phyloP scores from a whole-genome alignment of 345 rosid species.

The Boechera stricta region DNA sequence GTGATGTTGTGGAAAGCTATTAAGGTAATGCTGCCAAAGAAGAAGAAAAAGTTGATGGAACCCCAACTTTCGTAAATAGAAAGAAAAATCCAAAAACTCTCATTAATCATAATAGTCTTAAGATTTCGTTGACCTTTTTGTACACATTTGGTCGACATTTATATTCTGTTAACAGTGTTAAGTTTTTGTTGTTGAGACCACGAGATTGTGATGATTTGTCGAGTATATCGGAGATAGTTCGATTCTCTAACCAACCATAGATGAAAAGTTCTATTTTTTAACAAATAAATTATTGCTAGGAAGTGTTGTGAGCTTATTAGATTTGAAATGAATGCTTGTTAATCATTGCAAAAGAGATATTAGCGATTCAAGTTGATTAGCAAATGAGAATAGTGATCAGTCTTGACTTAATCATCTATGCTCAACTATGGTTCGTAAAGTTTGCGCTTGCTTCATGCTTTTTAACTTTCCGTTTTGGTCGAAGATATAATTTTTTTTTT shows the following conservation, averaged over 20 bases:
- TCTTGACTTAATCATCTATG: slow-evolving; percentile 1
- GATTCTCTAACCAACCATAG: not conserved
- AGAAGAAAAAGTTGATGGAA: not conserved
- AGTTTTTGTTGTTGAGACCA: not conserved
- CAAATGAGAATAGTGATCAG: not conserved
- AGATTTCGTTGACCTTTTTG: not conserved
- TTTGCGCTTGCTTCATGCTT: not conserved
- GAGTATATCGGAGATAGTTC: not conserved
- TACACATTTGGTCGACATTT: not conserved
- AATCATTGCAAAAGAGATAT: not conserved
- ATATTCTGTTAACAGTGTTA: not conserved
- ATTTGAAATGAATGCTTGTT: not conserved
- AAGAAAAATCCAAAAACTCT: not conserved
- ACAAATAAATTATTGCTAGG: no score
- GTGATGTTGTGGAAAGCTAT: slow-evolving; percentile 10
- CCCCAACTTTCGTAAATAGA: not conserved
- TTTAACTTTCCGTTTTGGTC: not conserved
- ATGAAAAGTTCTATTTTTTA: no score
- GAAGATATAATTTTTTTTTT: not conserved
- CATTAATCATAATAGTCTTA: not conserved
- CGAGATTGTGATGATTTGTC: not conserved
- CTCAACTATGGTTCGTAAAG: not conserved
- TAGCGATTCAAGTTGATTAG: not conserved
- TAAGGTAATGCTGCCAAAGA: slow-evolving; percentile 10
- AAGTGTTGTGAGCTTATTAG: not conserved